A percentile compares a stretch with the other conserved stretches of the same genome.
These are phyloP conservation scores for Cryphonectria japonica DNA, from an alignment of 2,329 filamentous ascomycete species.

Conservation along the genomic window DNA sequence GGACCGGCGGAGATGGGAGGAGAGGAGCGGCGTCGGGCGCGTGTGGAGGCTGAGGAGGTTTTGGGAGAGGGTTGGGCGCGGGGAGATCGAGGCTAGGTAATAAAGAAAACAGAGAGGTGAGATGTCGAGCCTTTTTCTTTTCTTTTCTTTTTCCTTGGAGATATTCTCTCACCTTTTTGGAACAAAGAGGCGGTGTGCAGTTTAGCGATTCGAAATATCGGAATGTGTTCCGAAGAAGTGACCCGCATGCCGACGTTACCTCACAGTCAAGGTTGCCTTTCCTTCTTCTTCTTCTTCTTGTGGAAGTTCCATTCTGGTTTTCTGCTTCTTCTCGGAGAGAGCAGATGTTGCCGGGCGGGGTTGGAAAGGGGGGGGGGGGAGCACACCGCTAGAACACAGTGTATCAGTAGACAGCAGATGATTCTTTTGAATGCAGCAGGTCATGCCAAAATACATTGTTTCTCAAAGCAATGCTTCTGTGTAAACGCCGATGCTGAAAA, in stretches of 20 bases:
- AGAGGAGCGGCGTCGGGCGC: conserved; percentile 55
- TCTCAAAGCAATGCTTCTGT: conserved; percentile 1
- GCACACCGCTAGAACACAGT: background rate
- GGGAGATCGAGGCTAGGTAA: conserved; percentile 37
- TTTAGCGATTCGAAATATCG: background rate
- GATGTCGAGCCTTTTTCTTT: conserved; percentile 3
- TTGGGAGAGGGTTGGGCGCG: conserved; percentile 64
- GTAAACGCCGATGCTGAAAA: conserved; percentile 10
- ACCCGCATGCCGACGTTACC: background rate
- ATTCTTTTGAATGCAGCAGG: background rate
- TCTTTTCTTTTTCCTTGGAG: background rate
- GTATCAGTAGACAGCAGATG: conserved; percentile 2
- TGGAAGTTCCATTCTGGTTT: no score
- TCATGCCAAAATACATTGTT: conserved; percentile 1
- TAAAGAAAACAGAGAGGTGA: background rate
- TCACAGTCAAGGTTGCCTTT: background rate
- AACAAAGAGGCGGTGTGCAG: background rate
- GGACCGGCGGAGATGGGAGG: conserved; percentile 51
- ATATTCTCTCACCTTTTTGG: background rate
- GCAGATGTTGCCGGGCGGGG: background rate
- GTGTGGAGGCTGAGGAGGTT: conserved; percentile 67
- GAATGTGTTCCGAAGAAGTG: background rate
- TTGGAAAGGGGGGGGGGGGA: no score
- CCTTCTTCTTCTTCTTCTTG: no score
- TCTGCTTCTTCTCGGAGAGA: background rate